A percentile compares a stretch with the other conserved stretches of the same genome.
Evolutionary conservation across 208 protist genomes (phyloP).

Genomic region (Acanthamoeba comandoni): DNA sequence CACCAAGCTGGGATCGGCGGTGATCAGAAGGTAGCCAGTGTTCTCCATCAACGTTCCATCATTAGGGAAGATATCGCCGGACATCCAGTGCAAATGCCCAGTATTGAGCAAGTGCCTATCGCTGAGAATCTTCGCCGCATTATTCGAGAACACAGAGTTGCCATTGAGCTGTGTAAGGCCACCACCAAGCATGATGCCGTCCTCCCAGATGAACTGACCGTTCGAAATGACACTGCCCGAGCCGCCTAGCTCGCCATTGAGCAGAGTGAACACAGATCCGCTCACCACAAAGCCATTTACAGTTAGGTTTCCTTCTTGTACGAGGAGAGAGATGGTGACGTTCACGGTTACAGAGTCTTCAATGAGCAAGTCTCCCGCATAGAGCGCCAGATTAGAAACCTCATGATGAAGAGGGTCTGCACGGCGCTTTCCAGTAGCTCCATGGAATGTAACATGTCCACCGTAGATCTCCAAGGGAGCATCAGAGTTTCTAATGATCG

Average conservation of each 20-base stretch:
- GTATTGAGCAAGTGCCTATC: conserved; percentile 23
- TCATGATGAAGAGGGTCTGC: too few species aligned
- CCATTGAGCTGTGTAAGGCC: not conserved
- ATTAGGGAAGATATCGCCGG: conserved; percentile 28
- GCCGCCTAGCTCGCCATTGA: not conserved
- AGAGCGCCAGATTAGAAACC: too few species aligned
- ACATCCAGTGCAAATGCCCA: conserved; percentile 18
- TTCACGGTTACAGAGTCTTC: too few species aligned
- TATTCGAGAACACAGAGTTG: not conserved
- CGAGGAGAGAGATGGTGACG: too few species aligned
- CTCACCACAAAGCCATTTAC: too few species aligned
- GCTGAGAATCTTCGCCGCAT: conserved; percentile 10
- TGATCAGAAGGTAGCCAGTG: conserved; percentile 3
- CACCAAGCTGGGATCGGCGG: not conserved
- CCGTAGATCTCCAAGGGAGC: too few species aligned
- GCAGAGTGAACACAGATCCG: too few species aligned
- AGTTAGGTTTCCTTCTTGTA: too few species aligned
- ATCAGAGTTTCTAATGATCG: too few species aligned
- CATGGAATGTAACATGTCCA: too few species aligned
- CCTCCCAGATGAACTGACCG: conserved; percentile 18
- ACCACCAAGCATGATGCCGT: not conserved
- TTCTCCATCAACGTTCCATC: conserved; percentile 31
- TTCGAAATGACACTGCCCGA: conserved; percentile 5
- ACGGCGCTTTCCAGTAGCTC: too few species aligned
- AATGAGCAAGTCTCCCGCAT: too few species aligned